These are phyloP conservation scores for Sarocladiaceae sp. DNA, from an alignment of 2,329 filamentous ascomycete species.

Conservation along the genomic window DNA sequence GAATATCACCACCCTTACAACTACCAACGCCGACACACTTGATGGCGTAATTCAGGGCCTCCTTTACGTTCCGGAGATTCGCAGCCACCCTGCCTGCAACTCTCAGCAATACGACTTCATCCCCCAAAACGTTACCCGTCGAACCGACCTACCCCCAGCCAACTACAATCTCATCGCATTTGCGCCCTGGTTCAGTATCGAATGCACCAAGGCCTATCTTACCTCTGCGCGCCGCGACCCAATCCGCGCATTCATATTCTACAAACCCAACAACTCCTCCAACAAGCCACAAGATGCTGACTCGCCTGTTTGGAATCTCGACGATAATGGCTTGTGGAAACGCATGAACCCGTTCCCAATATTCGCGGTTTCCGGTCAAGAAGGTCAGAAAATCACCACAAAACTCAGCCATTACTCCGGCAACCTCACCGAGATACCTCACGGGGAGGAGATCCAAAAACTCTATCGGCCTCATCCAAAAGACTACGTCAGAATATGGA, in stretches of 20 bases:
- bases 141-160: slow-evolving; percentile 60
- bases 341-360: slow-evolving; percentile 69
- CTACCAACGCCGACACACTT: slow-evolving; percentile 54
- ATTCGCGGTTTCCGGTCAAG: slow-evolving; percentile 70
- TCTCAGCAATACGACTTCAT: slow-evolving; percentile 61
- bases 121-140: slow-evolving; percentile 70
- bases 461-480: slow-evolving; percentile 51
- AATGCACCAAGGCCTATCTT: slow-evolving; percentile 73
- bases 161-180: slow-evolving; percentile 76
- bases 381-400: slow-evolving; percentile 65
- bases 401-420: slow-evolving; percentile 75
- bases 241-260: slow-evolving; percentile 61
- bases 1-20: slow-evolving; percentile 74
- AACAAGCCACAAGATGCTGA: slow-evolving; percentile 61
- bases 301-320: slow-evolving; percentile 65
- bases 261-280: slow-evolving; percentile 51
- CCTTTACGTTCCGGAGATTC: slow-evolving; percentile 77
- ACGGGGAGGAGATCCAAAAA: slow-evolving; percentile 50
- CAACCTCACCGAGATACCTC: slow-evolving; percentile 59
- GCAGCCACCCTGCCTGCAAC: slow-evolving; percentile 55
- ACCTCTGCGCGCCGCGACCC: slow-evolving; percentile 52
- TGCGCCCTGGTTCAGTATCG: slow-evolving; percentile 76
- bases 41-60: slow-evolving; percentile 69
- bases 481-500: slow-evolving; percentile 59
- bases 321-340: slow-evolving; percentile 70